These are phyloP conservation scores for Penicillium sp. DNA, from an alignment of 2,329 filamentous ascomycete genomes.

Conservation along the genomic window DNA sequence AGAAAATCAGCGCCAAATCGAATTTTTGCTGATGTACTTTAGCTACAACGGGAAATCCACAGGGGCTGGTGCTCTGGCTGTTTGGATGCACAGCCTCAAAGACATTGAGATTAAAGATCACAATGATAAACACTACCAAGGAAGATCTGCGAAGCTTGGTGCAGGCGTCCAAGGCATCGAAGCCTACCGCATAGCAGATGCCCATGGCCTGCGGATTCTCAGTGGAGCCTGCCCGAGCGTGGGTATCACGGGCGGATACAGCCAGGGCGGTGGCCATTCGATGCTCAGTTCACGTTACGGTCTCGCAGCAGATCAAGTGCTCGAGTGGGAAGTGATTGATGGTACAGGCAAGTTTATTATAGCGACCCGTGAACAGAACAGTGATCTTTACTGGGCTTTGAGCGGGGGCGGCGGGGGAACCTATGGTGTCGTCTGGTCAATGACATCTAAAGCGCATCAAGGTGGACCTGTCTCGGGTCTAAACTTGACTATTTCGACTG, in stretches of 20 bases:
- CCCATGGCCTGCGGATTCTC: conserved; percentile 50
- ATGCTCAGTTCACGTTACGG: conserved; percentile 53
- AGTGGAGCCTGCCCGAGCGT: conserved; percentile 56
- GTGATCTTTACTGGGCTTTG: conserved; percentile 62
- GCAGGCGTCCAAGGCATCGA: conserved; percentile 53
- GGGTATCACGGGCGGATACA: conserved; percentile 58
- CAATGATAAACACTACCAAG: conserved; percentile 43
- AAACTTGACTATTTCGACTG: conserved; percentile 41
- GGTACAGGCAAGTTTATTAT: conserved; percentile 49
- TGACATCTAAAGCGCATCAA: conserved; percentile 53
- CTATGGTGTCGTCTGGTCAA: conserved; percentile 55
- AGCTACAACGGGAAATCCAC: conserved; percentile 50
- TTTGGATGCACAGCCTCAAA: conserved; percentile 31
- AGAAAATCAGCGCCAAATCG: background rate
- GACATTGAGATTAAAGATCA: conserved; percentile 29
- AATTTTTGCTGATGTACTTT: background rate
- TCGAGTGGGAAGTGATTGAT: conserved; percentile 57
- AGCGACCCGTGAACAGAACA: conserved; percentile 48
- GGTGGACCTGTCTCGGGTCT: conserved; percentile 45
- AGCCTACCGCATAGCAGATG: conserved; percentile 46
- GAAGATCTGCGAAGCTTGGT: conserved; percentile 51
- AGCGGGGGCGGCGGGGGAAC: conserved; percentile 59
- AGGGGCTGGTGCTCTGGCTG: conserved; percentile 50
- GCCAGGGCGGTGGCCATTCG: conserved; percentile 59
- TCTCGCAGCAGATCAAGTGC: conserved; percentile 57